Evolutionary conservation across 805 yeast genomes (phyloP), one percentile per base, ranked within the genome.

Genomic region (Torulaspora indica): DNA sequence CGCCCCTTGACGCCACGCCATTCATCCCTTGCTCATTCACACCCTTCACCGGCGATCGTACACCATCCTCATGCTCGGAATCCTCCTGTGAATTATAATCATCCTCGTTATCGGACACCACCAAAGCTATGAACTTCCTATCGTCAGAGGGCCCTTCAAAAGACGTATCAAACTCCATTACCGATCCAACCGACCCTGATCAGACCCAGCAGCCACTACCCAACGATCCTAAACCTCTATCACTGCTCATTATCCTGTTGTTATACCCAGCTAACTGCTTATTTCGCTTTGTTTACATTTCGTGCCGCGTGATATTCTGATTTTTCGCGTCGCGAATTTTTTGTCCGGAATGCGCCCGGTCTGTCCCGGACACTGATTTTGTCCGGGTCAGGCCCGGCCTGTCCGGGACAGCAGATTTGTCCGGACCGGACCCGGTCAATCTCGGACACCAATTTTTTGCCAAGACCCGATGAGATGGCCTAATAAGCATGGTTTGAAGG

Each of bases 21-120:
- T 13, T 34, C 4, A 23, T n/a, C 6, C 27, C 37, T 14, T 34
- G 22, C 4, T 31, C 34, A 17, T 20, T 10, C 15, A 8, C 15
- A 14, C 23, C 12, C n/a, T 10, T 23, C 14, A 38, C 24, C 20
- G 43, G 27, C 7, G 43, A 40, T 33, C 41, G 40, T 1, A 28
- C 31, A 10, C 29, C 38, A 30, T 43, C 42, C n/a, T 40, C 48
- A 13, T 28, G 28, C 3, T 38, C 44, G 6, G 48, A 45, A 15
- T 45, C 47, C 8, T 41, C 46, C n/a, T 49, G 45, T 2, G 54
- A 54, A 34, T 47, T 46, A 25, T 51, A 51, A 36, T 55, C 62
- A 36, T 61, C 65, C 13, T 58, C 64, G 23, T 60, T 43, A 44
- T 59, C 66, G 8, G 66, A 58, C 5, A 62, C 60, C 14, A 55